A percentile compares a stretch with the other conserved stretches of the same genome.
Conservation (phyloP, 148 eudicot genomes). For the Beta vulgaris region DNA sequence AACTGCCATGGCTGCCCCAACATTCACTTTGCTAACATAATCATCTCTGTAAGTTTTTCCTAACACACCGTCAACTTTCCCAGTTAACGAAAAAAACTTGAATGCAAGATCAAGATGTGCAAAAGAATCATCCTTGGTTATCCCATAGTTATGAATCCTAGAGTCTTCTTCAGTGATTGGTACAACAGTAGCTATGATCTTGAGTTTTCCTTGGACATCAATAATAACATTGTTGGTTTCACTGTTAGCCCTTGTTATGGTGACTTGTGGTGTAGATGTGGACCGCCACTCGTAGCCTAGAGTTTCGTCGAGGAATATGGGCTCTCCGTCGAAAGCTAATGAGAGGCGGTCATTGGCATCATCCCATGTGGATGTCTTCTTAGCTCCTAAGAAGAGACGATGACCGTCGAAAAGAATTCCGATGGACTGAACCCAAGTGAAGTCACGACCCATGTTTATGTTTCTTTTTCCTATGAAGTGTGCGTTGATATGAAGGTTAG, state of each 20-base stretch:
- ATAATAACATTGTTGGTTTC: constrained; percentile 30
- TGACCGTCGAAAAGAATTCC: constrained; percentile 49
- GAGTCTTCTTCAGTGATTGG: constrained; percentile 48
- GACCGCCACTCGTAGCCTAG: constrained; percentile 33
- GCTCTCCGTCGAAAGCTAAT: constrained; percentile 33
- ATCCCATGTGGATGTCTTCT: constrained; percentile 40
- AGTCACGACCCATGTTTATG: constrained; percentile 38
- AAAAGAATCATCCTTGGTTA: constrained; percentile 39
- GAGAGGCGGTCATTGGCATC: constrained; percentile 38
- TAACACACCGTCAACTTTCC: constrained; percentile 39
- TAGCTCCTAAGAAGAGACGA: constrained; percentile 41
- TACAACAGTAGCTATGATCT: constrained; percentile 40
- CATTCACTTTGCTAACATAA: constrained; percentile 40
- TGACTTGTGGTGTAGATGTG: constrained; percentile 23
- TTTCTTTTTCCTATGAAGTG: constrained; percentile 46
- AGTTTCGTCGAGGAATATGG: constrained; percentile 26
- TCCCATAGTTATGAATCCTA: constrained; percentile 40
- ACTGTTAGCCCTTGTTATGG: constrained; percentile 30
- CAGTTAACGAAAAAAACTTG: constrained; percentile 34
- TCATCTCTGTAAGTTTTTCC: constrained; percentile 47
- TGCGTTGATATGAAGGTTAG: constrained; percentile 52
- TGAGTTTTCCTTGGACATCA: constrained; percentile 35
- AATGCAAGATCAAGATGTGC: constrained; percentile 52
- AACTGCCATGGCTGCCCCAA: constrained; percentile 40
- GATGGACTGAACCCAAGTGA: constrained; percentile 54